A percentile compares a stretch with the other conserved stretches of the same genome.
These are phyloP conservation scores for Chamaecrista fasciculata DNA, from an alignment of 306 rosid genomes.

Conservation along the genomic window DNA sequence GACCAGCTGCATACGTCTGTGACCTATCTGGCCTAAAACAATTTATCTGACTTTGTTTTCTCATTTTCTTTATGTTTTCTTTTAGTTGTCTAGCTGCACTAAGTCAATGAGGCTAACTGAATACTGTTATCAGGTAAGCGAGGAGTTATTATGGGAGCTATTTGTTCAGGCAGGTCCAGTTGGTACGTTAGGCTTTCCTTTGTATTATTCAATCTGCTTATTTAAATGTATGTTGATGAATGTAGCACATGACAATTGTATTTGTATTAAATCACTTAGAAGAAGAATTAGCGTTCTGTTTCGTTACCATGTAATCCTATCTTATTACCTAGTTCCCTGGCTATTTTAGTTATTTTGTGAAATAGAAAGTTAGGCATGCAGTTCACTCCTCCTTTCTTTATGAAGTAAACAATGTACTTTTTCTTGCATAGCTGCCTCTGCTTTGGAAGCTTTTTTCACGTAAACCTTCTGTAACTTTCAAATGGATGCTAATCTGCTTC, in stretches of 20 bases:
- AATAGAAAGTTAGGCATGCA: background rate
- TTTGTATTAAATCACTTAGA: background rate
- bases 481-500: background rate
- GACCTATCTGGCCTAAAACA: background rate
- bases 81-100: background rate
- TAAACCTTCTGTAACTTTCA: background rate
- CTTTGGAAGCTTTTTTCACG: background rate
- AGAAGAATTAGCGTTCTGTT: too few relatives aligned
- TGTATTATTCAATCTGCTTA: background rate
- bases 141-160: conserved; percentile 52
- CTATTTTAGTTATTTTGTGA: background rate
- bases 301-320: too few relatives aligned
- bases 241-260: background rate
- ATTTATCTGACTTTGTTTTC: background rate
- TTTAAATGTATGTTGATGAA: background rate
- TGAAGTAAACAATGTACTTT: background rate
- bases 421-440: too few relatives aligned
- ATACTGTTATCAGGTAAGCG: conserved; percentile 24
- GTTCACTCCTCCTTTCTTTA: background rate
- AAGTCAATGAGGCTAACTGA: background rate
- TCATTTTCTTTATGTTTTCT: background rate
- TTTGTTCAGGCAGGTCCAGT: conserved; percentile 59
- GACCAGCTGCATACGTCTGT: background rate
- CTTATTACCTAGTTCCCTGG: background rate
- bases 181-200: conserved; percentile 25